A percentile compares a stretch with the other conserved stretches of the same genome.
phyloP scores from a whole-genome alignment of 2,329 filamentous ascomycete genomes.

The Fusarium sp. region DNA sequence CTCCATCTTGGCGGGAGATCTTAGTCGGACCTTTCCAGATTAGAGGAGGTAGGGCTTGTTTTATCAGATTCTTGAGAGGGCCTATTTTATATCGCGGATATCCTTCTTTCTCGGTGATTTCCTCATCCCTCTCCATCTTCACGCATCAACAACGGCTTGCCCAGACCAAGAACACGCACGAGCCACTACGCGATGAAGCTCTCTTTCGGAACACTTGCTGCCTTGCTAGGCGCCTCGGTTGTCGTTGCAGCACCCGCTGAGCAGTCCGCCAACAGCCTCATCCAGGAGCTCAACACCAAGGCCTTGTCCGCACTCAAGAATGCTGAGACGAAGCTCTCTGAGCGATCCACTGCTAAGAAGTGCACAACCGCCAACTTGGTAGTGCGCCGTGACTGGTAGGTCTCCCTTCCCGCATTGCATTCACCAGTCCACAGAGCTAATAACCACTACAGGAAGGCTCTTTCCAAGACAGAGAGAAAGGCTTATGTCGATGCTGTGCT shows the following conservation, averaged over 20 bases:
- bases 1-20: background rate
- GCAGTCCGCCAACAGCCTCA: background rate
- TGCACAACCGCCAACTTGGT: slow-evolving; percentile 1
- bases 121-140: background rate
- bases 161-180: fast-evolving
- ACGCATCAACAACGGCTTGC: too few species aligned
- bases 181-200: background rate
- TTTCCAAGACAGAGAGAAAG: slow-evolving; percentile 6
- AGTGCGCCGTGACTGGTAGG: slow-evolving; percentile 12
- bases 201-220: background rate
- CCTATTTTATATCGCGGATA: background rate
- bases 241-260: slow-evolving; percentile 6
- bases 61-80: background rate
- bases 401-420: fast-evolving
- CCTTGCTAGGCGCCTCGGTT: background rate
- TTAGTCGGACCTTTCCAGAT: background rate
- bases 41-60: background rate
- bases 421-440: fast-evolving
- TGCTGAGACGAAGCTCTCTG: fast-evolving
- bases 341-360: background rate
- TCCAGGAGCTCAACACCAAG: slow-evolving; percentile 6
- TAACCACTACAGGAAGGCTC: background rate
- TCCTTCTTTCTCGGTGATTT: background rate
- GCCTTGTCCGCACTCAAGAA: background rate
- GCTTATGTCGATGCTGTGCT: slow-evolving; percentile 1